Percentiles rank a stretch among this genome's conserved stretches.
Conservation (phyloP, 805 yeast genomes). For the Saccharomycopsis lassenensis region DNA sequence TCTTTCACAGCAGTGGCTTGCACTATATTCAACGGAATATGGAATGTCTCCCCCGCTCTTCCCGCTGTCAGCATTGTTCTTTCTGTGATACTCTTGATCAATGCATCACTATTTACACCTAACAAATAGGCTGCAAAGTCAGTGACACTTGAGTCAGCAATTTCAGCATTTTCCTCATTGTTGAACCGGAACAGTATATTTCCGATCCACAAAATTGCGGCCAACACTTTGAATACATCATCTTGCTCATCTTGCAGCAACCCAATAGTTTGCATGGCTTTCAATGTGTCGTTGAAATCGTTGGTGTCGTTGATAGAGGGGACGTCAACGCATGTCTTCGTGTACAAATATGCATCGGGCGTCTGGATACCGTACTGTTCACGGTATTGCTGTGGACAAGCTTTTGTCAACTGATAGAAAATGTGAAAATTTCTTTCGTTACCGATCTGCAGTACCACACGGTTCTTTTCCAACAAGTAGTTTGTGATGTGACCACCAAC, state of each 20-base stretch:
- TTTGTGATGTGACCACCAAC: conserved; percentile 94
- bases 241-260: conserved; percentile 77
- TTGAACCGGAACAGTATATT: conserved; percentile 79
- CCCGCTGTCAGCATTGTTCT: conserved; percentile 84
- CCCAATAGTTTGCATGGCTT: conserved; percentile 86
- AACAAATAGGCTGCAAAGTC: conserved; percentile 87
- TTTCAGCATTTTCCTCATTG: conserved; percentile 73
- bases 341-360: conserved; percentile 88
- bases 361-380: conserved; percentile 81
- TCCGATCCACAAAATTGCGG: conserved; percentile 90
- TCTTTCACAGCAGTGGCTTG: conserved; percentile 95
- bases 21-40: conserved; percentile 80
- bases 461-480: conserved; percentile 84
- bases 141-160: conserved; percentile 83
- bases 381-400: conserved; percentile 76
- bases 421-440: conserved; percentile 96
- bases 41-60: conserved; percentile 84
- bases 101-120: conserved; percentile 60
- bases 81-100: conserved; percentile 61
- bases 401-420: conserved; percentile 90
- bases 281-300: conserved; percentile 71
- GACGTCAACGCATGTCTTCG: conserved; percentile 78
- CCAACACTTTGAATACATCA: conserved; percentile 71
- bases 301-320: conserved; percentile 73
- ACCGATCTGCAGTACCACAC: conserved; percentile 91